Evolutionary conservation across 331 rosid genomes (phyloP), one percentile per base, ranked within the genome.

Genomic region (Arachis monticola): DNA sequence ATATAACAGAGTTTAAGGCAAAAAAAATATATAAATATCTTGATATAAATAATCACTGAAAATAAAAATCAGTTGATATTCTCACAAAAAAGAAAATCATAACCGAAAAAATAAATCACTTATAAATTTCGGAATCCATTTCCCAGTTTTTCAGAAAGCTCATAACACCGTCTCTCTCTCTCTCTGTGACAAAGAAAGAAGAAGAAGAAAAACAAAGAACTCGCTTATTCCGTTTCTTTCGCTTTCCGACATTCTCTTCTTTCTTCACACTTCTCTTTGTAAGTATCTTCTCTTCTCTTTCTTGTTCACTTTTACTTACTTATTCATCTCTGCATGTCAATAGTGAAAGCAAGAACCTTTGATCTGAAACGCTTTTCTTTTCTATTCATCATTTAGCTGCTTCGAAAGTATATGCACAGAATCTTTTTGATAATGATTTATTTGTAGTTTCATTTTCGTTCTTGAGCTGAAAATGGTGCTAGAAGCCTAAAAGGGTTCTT

Each of bases 311-410:
- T 22, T 71, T 14, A 7, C 27, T 71, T 47, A 14, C 11, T 32
- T 32, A 4, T 46, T 13, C 35, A 4, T 10, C 10, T 17, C 12
- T 80, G 60, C 60, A 32, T 73, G 60, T 41, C 46, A 42, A 61
- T 42, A 8, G 56, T 50, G 9, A 50, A 50, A 3, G 6, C 10
- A 46, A 64, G 12, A 53, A 46, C 17, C 22, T 35, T 22, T 44
- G 48, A 44, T 44, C 9, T 42, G 66, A 52, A 61, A 77, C 10
- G 52, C 67, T 50, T 48, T 47, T 38, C 9, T 64, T 41, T 53
- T 3, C 55, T 53, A 27, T 42, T 57, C 60, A 11, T 10, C 6
- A 52, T 52, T 62, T 52, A 10, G 2, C 64, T 6, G 48, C 8
- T 44, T 41, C 46, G 13, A 61, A 30, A 7, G 56, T 59, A 11